phyloP scores from a whole-genome alignment of 805 yeast genomes.

The Suhomyces sp. region DNA sequence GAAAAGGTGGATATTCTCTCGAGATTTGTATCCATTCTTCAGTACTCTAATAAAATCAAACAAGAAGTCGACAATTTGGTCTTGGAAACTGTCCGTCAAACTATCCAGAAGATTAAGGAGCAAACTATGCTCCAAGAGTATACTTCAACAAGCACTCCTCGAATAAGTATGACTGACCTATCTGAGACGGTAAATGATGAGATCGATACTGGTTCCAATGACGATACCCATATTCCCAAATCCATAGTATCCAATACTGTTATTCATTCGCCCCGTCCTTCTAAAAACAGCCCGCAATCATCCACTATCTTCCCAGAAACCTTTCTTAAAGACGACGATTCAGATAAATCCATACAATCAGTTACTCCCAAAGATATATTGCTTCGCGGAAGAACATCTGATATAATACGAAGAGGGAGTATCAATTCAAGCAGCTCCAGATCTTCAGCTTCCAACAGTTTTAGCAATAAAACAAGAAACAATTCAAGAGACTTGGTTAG shows the following conservation, averaged over 20 bases:
- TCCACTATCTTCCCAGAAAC: slow-evolving; percentile 13
- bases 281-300: slow-evolving; percentile 26
- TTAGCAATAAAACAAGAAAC: slow-evolving; percentile 4
- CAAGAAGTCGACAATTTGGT: slow-evolving; percentile 75
- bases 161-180: slow-evolving; percentile 4
- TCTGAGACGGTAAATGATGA: neutral
- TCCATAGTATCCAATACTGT: slow-evolving; percentile 1
- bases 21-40: slow-evolving; percentile 68
- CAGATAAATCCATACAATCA: slow-evolving; percentile 12
- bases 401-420: slow-evolving; percentile 4
- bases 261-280: slow-evolving; percentile 35
- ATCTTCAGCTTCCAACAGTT: slow-evolving; percentile 12
- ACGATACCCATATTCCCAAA: neutral
- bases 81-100: slow-evolving; percentile 56
- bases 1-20: slow-evolving; percentile 68
- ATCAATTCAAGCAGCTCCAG: slow-evolving; percentile 15
- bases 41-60: slow-evolving; percentile 72
- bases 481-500: slow-evolving; percentile 20
- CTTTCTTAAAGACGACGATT: slow-evolving; percentile 11
- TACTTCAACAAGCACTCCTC: slow-evolving; percentile 2
- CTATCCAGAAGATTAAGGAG: slow-evolving; percentile 53
- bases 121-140: slow-evolving; percentile 19
- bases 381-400: slow-evolving; percentile 20
- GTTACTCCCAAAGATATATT: slow-evolving; percentile 48
- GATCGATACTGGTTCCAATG: neutral